Evolutionary conservation across 2,329 filamentous ascomycete species (phyloP).

Genomic region (Aspergillus neoniger): DNA sequence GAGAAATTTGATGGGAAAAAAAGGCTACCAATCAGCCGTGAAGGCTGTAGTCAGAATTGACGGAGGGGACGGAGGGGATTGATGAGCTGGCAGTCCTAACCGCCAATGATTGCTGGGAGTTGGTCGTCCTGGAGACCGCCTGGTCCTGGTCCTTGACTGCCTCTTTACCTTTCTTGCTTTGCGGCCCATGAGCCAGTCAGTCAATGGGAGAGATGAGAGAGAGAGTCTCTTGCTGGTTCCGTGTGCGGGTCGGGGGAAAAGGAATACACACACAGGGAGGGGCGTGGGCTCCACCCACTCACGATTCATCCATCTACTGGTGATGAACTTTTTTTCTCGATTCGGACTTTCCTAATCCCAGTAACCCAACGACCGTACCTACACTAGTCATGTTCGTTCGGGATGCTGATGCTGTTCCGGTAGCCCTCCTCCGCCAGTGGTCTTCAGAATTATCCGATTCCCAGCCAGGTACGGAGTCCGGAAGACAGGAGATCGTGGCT

Average conservation of each 20-base stretch:
- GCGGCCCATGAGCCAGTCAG: background rate
- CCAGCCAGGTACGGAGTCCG: background rate
- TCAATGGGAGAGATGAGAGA: too few relatives aligned
- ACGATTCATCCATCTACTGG: background rate
- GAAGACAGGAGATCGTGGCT: slow-evolving; percentile 4
- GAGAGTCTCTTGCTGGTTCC: too few relatives aligned
- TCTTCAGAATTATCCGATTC: background rate
- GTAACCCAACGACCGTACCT: background rate
- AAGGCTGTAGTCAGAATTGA: background rate
- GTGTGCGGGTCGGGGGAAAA: background rate
- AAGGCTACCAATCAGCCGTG: slow-evolving; percentile 13
- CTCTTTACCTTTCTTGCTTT: background rate
- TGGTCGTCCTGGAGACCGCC: slow-evolving; percentile 17
- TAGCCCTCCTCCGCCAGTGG: background rate
- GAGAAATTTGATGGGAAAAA: too few relatives aligned
- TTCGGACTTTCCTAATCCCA: background rate
- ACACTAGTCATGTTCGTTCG: slow-evolving; percentile 6
- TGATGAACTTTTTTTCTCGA: background rate
- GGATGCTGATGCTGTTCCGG: slow-evolving; percentile 5
- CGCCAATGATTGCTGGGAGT: slow-evolving; percentile 9
- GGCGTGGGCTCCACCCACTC: background rate
- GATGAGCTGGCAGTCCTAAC: slow-evolving; percentile 18
- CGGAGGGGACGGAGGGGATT: slow-evolving; percentile 4
- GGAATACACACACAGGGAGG: background rate
- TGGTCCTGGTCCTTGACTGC: background rate